A percentile compares a stretch with the other conserved stretches of the same genome.
These are phyloP conservation scores for Arthromyces matolae DNA, from an alignment of 768 basidiomycete genomes.

Conservation along the genomic window DNA sequence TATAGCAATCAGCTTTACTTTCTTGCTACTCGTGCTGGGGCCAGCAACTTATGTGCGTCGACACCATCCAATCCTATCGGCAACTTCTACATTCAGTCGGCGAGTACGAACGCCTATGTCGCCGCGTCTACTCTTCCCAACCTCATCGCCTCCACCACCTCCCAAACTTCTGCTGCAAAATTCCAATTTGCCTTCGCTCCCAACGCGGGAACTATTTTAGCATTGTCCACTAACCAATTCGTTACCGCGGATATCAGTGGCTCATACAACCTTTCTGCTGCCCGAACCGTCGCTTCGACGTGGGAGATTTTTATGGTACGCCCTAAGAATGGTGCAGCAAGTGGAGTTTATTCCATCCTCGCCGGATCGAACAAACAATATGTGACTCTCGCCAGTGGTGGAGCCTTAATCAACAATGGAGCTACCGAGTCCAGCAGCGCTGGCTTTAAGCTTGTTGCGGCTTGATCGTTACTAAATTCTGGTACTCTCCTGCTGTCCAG, in stretches of 20 bases:
- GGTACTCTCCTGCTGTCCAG: neutral
- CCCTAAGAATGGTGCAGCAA: conserved; percentile 21
- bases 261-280: conserved; percentile 23
- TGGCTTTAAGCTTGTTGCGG: conserved; percentile 22
- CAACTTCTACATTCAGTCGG: conserved; percentile 25
- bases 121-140: conserved; percentile 20
- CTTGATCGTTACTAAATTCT: neutral
- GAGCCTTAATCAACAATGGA: conserved; percentile 27
- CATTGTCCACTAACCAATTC: conserved; percentile 21
- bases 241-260: conserved; percentile 32
- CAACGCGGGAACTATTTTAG: conserved; percentile 27
- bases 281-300: conserved; percentile 22
- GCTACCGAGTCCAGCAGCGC: conserved; percentile 21
- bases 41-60: conserved; percentile 26
- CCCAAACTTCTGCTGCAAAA: conserved; percentile 17
- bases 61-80: conserved; percentile 25
- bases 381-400: conserved; percentile 21
- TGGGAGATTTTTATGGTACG: conserved; percentile 30
- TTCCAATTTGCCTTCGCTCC: conserved; percentile 28
- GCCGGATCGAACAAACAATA: conserved; percentile 29
- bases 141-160: conserved; percentile 22
- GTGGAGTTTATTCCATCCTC: conserved; percentile 28
- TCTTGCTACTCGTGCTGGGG: conserved; percentile 28
- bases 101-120: conserved; percentile 22
- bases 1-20: conserved; percentile 29